Percentiles rank a stretch among this genome's conserved stretches.
Evolutionary conservation across 768 basidiomycete species (phyloP).

Genomic region (Tubosaeta sp.): DNA sequence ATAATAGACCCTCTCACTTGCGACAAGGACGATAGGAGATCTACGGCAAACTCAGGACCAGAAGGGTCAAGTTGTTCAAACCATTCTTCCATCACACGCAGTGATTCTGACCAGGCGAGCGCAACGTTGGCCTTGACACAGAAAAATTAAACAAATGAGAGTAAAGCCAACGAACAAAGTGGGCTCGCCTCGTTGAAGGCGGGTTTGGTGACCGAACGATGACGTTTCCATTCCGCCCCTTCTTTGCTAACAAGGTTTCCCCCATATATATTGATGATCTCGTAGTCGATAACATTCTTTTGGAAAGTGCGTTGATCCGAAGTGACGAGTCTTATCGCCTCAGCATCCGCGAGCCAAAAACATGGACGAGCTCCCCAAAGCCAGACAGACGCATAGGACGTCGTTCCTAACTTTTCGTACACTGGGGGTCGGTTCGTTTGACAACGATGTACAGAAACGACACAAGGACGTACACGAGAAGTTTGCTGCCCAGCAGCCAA

Average conservation of each 20-base stretch:
- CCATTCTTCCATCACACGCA: slow-evolving; percentile 40
- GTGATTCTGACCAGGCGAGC: slow-evolving; percentile 46
- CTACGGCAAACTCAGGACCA: slow-evolving; percentile 17
- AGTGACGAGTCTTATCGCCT: slow-evolving; percentile 36
- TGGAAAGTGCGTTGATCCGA: slow-evolving; percentile 34
- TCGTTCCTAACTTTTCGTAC: slow-evolving; percentile 34
- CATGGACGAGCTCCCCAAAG: slow-evolving; percentile 29
- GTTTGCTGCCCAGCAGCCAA: slow-evolving; percentile 32
- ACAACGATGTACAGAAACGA: no score
- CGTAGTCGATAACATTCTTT: slow-evolving; percentile 40
- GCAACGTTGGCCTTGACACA: slow-evolving; percentile 38
- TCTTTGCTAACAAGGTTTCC: slow-evolving; percentile 40
- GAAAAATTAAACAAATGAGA: background rate
- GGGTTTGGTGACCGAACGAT: slow-evolving; percentile 41
- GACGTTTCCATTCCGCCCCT: slow-evolving; percentile 45
- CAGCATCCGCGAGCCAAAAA: slow-evolving; percentile 43
- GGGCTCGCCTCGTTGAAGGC: slow-evolving; percentile 46
- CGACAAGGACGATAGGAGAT: slow-evolving; percentile 9
- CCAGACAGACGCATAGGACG: slow-evolving; percentile 34
- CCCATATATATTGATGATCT: slow-evolving; percentile 44
- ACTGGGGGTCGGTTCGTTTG: slow-evolving; percentile 17
- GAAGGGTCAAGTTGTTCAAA: slow-evolving; percentile 33
- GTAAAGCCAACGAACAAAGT: background rate
- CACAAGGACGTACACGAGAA: slow-evolving; percentile 32
- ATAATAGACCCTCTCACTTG: slow-evolving; percentile 9